Evolutionary conservation across 768 basidiomycete species (phyloP).

Genomic region (Tricholoma saponaceum): DNA sequence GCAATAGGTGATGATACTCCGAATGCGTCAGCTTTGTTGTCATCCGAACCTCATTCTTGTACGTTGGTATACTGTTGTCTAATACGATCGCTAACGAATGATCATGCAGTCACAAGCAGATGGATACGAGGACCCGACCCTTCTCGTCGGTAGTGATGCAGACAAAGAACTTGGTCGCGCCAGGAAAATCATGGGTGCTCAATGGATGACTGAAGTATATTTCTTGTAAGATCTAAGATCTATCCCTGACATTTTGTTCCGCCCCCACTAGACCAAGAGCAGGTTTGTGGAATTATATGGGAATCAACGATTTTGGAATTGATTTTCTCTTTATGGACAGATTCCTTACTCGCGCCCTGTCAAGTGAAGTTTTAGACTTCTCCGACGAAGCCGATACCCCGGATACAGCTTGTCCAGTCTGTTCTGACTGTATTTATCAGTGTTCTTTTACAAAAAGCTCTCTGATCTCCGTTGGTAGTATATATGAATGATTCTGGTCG

Average conservation of each 20-base stretch:
- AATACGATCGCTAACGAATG: neutral
- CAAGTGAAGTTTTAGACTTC: slow-evolving; percentile 38
- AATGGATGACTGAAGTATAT: slow-evolving; percentile 38
- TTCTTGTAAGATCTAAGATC: neutral
- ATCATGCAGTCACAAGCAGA: slow-evolving; percentile 34
- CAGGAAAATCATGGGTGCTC: slow-evolving; percentile 37
- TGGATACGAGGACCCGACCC: slow-evolving; percentile 46
- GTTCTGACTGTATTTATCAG: slow-evolving; percentile 48
- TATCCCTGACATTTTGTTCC: neutral
- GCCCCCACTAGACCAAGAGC: slow-evolving; percentile 31
- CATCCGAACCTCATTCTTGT: slow-evolving; percentile 72
- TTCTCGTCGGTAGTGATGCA: slow-evolving; percentile 40
- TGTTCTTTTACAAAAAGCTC: neutral
- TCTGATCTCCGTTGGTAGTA: slow-evolving; percentile 23
- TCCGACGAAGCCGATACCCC: slow-evolving; percentile 42
- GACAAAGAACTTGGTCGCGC: slow-evolving; percentile 61
- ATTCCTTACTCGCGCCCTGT: slow-evolving; percentile 46
- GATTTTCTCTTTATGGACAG: slow-evolving; percentile 16
- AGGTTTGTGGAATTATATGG: slow-evolving; percentile 15
- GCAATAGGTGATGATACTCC: slow-evolving; percentile 63
- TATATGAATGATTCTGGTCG: slow-evolving; percentile 48
- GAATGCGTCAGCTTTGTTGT: slow-evolving; percentile 69
- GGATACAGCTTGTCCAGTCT: slow-evolving; percentile 56
- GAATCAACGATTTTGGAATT: neutral
- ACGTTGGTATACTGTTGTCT: slow-evolving; percentile 13